Evolutionary conservation across 768 basidiomycete genomes (phyloP).

Genomic region (Obba rivulosa): DNA sequence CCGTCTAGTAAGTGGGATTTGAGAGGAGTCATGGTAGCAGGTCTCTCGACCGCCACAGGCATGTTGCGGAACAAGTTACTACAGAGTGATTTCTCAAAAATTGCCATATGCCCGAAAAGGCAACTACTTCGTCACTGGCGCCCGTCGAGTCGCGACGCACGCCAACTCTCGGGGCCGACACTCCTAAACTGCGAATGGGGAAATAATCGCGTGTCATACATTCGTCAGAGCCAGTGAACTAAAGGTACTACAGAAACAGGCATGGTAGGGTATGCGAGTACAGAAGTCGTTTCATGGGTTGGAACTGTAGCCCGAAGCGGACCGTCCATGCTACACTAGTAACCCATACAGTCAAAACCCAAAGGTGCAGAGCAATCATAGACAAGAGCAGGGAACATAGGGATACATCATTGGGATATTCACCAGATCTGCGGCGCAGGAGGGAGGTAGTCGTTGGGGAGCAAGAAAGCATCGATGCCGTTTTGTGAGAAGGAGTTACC

Average conservation of each 20-base stretch:
- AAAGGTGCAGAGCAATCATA: neutral
- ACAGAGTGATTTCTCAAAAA: neutral
- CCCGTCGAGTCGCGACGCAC: neutral
- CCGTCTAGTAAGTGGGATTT: constrained; percentile 24
- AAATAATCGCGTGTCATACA: constrained; percentile 2
- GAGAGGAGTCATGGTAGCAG: too few relatives aligned
- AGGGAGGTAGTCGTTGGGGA: constrained; percentile 71
- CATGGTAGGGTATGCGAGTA: too few relatives aligned
- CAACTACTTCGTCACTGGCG: constrained; percentile 1
- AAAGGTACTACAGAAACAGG: too few relatives aligned
- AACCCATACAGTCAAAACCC: neutral
- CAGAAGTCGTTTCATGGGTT: too few relatives aligned
- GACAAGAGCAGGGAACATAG: neutral
- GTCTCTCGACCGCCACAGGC: constrained; percentile 24
- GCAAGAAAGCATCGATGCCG: constrained; percentile 81
- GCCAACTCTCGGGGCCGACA: constrained; percentile 1
- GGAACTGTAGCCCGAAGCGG: too few relatives aligned
- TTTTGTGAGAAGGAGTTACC: constrained; percentile 71
- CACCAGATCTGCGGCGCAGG: constrained; percentile 74
- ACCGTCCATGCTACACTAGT: too few relatives aligned
- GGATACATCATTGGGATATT: constrained; percentile 2
- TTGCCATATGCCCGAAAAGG: constrained; percentile 12
- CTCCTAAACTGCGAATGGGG: constrained; percentile 1
- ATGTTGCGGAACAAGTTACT: constrained; percentile 11
- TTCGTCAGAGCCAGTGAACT: neutral